Evolutionary conservation across 192 early-diverging fungal species (phyloP), one percentile per base, ranked within the genome.

Genomic region (Paraglomus occultum): DNA sequence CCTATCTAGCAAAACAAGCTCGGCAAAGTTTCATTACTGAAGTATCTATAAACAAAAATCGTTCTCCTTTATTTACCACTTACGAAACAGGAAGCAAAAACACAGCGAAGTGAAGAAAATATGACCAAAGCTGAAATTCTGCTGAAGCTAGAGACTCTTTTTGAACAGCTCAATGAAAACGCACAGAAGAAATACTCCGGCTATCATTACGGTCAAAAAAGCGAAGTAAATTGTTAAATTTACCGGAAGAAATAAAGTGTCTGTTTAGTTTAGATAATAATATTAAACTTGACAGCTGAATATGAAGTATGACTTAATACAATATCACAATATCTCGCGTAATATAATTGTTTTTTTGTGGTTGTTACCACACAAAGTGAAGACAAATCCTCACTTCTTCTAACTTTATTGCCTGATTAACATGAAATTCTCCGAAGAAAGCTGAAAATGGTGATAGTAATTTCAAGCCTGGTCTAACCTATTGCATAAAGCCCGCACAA

Each of bases 171-270:
- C 8, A 22, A 22, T 64, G 61, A 64, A 31, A 64, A 22, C 31
- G 15, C 49, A 38, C 45, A 14, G 8, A 48, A 64, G 49, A 64
- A 64, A 7, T 64, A 64, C 49, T 14, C 7, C 38, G 8, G 45
- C n/a, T n/a, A n/a, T n/a, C n/a, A 48, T 12, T 64, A 64, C 46
- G 49, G 46, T 64, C 20, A n/a, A 64, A 64, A 47, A 64, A 46
- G 14, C 15, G 22, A 47, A 48, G 8, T 47, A 47, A 48, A 48
- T 48, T 64, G 31, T 48, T 64, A 47, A 22, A 17, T 64, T 49
- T 48, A 48, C 40, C 49, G 49, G 4, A 64, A 47, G 61, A 64
- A 18, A 23, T 60, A 18, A 60, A 57, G 54, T 57, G 54, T 18
- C 14, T n/a, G 14, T 51, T 51, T 51, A n/a, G 14, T 6, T n/a